These are phyloP conservation scores for Aspergillus felis DNA, from an alignment of 2,329 filamentous ascomycete species.

Conservation along the genomic window DNA sequence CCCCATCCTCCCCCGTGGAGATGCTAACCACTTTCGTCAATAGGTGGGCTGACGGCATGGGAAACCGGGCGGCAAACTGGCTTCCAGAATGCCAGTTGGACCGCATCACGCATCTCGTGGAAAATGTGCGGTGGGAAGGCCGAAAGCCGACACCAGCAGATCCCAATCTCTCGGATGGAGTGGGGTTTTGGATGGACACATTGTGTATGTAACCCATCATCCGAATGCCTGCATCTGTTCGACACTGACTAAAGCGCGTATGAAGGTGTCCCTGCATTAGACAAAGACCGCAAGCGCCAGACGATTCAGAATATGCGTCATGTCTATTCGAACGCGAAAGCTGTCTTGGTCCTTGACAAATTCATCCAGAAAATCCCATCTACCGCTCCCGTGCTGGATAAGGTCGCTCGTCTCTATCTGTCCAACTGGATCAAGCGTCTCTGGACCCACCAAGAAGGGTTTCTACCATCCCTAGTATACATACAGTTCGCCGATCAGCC, in stretches of 20 bases:
- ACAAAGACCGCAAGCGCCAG: slow-evolving; percentile 2
- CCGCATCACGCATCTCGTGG: slow-evolving; percentile 8
- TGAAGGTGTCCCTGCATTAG: slow-evolving; percentile 5
- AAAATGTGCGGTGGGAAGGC: slow-evolving; percentile 10
- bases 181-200: slow-evolving; percentile 22
- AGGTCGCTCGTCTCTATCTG: slow-evolving; percentile 9
- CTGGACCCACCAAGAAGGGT: slow-evolving; percentile 16
- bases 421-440: slow-evolving; percentile 14
- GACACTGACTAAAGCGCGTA: too few relatives aligned
- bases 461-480: slow-evolving; percentile 6
- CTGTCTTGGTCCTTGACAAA: slow-evolving; percentile 15
- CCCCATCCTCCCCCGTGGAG: too few relatives aligned
- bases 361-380: slow-evolving; percentile 11
- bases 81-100: slow-evolving; percentile 16
- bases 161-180: slow-evolving; percentile 1
- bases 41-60: slow-evolving; percentile 18
- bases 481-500: slow-evolving; percentile 10
- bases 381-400: slow-evolving; percentile 3
- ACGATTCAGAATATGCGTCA: slow-evolving; percentile 11
- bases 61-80: slow-evolving; percentile 13
- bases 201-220: slow-evolving; percentile 5
- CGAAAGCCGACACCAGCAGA: slow-evolving; percentile 2
- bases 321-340: slow-evolving; percentile 10
- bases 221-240: too few relatives aligned
- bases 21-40: too few relatives aligned